Conservation (phyloP, 257 asterid genomes). For the Solanum sitiens region DNA sequence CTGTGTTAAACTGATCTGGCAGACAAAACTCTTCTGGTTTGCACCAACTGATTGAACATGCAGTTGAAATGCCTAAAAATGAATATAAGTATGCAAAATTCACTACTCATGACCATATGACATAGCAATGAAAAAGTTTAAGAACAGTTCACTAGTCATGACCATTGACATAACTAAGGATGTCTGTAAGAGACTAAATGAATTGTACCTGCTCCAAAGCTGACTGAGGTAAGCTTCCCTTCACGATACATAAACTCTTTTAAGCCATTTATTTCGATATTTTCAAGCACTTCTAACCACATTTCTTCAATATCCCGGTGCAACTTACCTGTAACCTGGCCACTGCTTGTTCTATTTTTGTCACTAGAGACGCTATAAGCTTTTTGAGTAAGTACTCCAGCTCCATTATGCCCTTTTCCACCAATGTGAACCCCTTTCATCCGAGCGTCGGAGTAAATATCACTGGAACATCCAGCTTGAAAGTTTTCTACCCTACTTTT, state of each 20-base stretch:
- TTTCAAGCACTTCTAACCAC: conserved; percentile 76
- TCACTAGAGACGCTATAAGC: conserved; percentile 10
- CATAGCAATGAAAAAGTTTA: neutral
- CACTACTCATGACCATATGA: neutral
- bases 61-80: neutral
- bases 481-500: conserved; percentile 13
- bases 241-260: conserved; percentile 69
- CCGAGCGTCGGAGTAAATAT: conserved; percentile 18
- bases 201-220: conserved; percentile 73
- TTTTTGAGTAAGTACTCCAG: conserved; percentile 24
- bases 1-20: neutral
- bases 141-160: neutral
- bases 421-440: conserved; percentile 15
- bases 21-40: neutral
- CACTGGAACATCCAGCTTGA: conserved; percentile 35
- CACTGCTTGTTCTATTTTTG: conserved; percentile 15
- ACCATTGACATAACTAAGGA: neutral
- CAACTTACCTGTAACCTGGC: conserved; percentile 18
- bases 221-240: conserved; percentile 75
- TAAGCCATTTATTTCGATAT: conserved; percentile 44
- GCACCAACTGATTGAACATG: neutral
- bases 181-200: neutral
- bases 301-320: conserved; percentile 45
- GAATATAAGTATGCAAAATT: neutral
- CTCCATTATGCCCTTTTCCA: conserved; percentile 17